Evolutionary conservation across 1,284 basidiomycete genomes (phyloP), one percentile per base, ranked within the genome.

Genomic region (Heterobasidion occidentale): DNA sequence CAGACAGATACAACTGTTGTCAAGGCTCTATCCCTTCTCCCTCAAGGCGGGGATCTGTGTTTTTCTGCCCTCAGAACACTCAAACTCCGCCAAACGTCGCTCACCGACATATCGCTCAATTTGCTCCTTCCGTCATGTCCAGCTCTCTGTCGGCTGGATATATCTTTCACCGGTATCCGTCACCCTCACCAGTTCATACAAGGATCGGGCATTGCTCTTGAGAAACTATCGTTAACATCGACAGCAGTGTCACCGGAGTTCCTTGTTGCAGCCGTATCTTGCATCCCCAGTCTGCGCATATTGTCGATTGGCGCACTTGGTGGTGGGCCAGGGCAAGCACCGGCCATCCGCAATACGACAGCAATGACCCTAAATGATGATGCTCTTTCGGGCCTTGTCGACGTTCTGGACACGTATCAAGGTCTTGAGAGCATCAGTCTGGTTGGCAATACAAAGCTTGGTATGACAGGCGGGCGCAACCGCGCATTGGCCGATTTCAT

Each of bases 261-360:
- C 47, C 60, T 86, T 1, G 54, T 81, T 7, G 61, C 62, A 1
- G 62, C 79, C 0, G 60, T 86, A 6, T 55, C 69, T 0, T 60
- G 62, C 14, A 65, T 82, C 1, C 71, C 74, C 0, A 63, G 66
- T 20, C 65, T 88, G 27, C 74, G 69, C 52, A 78, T 71, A 0
- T 70, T 88, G 6, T 71, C 77, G 7, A 64, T 88, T n/a, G 86
- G 83, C 38, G 84, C 83, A 1, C 68, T 88, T 49, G 84, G 85
- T 7, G 73, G 71, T 1, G 72, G 71, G 15, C 74, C 74, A 56
- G 77, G 77, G 42, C 73, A 75, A 19, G 74, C 71, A 48, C 66
- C 71, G 14, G 71, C 76, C 0, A 73, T 79, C 19, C 68, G 71
- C 20, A 79, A 78, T 58, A 70, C 73, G 7, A 71, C 76, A 6